Base-by-base conservation (phyloP, 371 early-diverging fungal species). In the Syncephalastrum sp. region DNA sequence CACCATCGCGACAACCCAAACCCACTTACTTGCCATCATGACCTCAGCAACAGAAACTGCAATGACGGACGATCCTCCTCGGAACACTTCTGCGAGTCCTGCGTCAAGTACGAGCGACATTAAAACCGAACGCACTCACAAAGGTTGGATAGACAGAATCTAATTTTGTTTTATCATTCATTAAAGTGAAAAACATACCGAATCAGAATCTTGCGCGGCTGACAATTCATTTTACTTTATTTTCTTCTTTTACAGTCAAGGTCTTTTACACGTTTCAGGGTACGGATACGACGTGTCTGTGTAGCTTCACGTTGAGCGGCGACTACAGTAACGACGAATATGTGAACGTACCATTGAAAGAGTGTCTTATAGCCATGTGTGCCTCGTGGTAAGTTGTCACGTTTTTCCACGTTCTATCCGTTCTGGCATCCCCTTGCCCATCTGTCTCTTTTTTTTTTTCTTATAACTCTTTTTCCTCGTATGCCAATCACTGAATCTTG, bases 291-390 rank as follows among this genome's bases (percentile, higher is more conserved):
- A 78, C 69, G 41, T 63, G 78, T 55, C 56, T 78, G n/a, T 67
- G 71, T 23, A 67, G 59, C 21, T 72, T 75, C 56, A 53, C 56
- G 19, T 29, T 60, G 16, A 14, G 45, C 43, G 29, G 57, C 19
- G 51, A 57, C 29, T 46, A 44, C 16, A 43, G 38, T 6, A 23
- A 56, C 53, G 38, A 54, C 50, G 59, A 63, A 41, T 57, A 46
- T 46, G 54, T 67, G 12, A 57, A 60, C 5, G 61, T 78, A 19
- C 61, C 78, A 46, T 57, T 78, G 42, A 70, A 65, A 53, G 59
- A 66, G 7, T 78, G 79, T 55, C 48, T 78, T 16, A 58, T 68
- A 58, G 67, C 73, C 15, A 62, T 78, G 13, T 73, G 75, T 45
- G 62, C 79, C 15, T 75, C 75, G 42, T 70, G 79, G 79, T 75